Evolutionary conservation across 106 monocot genomes (phyloP).

Genomic region (Apostasia shenzhenica): DNA sequence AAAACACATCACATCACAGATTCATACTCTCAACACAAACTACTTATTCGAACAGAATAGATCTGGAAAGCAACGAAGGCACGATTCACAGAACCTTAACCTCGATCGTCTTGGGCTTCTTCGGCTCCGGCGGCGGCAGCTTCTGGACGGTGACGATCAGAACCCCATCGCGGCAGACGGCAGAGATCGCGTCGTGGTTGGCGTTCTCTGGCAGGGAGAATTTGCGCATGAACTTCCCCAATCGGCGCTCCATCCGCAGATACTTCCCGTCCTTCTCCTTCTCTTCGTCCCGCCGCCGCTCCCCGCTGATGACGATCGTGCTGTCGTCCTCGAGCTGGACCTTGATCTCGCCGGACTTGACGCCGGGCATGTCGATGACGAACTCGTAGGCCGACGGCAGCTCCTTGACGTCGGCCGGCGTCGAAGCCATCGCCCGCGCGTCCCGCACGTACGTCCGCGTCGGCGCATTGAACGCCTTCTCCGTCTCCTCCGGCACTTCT

Average conservation of each 20-base stretch:
- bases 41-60: no score
- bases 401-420: conserved; percentile 84
- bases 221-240: conserved; percentile 73
- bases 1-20: no score
- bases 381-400: conserved; percentile 43
- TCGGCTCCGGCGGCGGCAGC: conserved; percentile 69
- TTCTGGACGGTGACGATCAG: conserved; percentile 57
- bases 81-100: conserved; percentile 37
- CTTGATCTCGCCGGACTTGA: conserved; percentile 43
- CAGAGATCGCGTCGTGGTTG: conserved; percentile 35
- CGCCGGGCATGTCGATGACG: conserved; percentile 81
- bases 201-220: conserved; percentile 57
- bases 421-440: conserved; percentile 51
- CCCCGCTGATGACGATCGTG: conserved; percentile 33
- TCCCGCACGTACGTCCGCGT: conserved; percentile 60
- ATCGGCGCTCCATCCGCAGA: conserved; percentile 54
- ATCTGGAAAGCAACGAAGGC: no score
- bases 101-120: conserved; percentile 79
- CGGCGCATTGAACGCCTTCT: conserved; percentile 40
- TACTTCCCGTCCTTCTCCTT: conserved; percentile 42
- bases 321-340: conserved; percentile 47
- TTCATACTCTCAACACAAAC: no score
- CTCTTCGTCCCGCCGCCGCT: conserved; percentile 23
- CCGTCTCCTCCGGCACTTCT: conserved; percentile 23
- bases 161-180: conserved; percentile 55